These are phyloP conservation scores for Waitea zeae DNA, from an alignment of 1,284 basidiomycete genomes.

Conservation along the genomic window DNA sequence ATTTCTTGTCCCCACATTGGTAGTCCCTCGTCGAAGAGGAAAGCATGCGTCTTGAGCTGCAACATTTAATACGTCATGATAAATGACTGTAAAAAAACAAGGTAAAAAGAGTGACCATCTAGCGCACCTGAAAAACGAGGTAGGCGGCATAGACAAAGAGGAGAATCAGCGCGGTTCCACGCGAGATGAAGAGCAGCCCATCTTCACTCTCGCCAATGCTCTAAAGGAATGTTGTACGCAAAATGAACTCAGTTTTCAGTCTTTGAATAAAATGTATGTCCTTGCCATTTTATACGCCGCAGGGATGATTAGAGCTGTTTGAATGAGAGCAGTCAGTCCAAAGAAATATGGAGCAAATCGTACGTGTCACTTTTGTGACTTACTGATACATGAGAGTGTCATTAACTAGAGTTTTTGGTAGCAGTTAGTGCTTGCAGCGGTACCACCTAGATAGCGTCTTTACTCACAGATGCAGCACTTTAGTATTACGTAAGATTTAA, in stretches of 20 bases:
- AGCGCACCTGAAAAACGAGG: constrained; percentile 55
- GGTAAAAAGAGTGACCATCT: too few relatives aligned
- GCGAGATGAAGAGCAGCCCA: constrained; percentile 64
- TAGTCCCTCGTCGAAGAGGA: constrained; percentile 21
- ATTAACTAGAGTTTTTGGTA: constrained; percentile 65
- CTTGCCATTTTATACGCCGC: constrained; percentile 76
- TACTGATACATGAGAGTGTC: constrained; percentile 80
- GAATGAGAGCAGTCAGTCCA: constrained; percentile 2
- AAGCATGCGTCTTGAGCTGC: constrained; percentile 33
- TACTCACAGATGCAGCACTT: constrained; percentile 2
- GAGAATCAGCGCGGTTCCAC: constrained; percentile 73
- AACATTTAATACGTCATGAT: too few relatives aligned
- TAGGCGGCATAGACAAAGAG: constrained; percentile 74
- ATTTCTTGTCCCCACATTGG: too few relatives aligned
- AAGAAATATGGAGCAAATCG: background rate
- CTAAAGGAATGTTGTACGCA: too few relatives aligned
- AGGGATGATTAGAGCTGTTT: constrained; percentile 70
- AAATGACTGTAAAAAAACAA: too few relatives aligned
- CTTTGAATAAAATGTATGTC: too few relatives aligned
- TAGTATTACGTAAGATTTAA: constrained; percentile 38
- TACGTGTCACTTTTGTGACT: constrained; percentile 12
- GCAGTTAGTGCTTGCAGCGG: too few relatives aligned
- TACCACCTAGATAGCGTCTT: constrained; percentile 5
- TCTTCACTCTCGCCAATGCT: constrained; percentile 16
- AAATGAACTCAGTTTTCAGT: too few relatives aligned